Evolutionary conservation across 805 yeast species (phyloP).

Genomic region (Lipomyces yamanashiensis): DNA sequence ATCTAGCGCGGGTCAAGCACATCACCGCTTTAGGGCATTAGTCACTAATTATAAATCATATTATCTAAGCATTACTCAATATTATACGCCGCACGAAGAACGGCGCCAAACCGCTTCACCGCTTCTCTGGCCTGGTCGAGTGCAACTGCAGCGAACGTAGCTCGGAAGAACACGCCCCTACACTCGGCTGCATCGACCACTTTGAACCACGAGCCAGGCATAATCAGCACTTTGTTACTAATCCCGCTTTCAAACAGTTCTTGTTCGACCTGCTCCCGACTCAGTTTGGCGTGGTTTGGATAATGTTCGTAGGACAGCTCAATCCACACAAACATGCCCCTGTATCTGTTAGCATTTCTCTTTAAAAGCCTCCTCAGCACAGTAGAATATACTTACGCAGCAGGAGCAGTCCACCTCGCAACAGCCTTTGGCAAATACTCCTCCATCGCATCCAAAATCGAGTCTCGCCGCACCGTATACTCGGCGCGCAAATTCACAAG

Average conservation of each 20-base stretch:
- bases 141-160: constrained; percentile 52
- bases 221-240: constrained; percentile 45
- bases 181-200: constrained; percentile 32
- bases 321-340: constrained; percentile 83
- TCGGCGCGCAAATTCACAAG: constrained; percentile 71
- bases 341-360: not conserved
- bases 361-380: not conserved
- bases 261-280: constrained; percentile 43
- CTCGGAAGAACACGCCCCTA: constrained; percentile 47
- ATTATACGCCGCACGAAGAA: constrained; percentile 40
- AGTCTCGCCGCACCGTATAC: constrained; percentile 87
- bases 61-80: not conserved
- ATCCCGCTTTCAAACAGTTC: constrained; percentile 45
- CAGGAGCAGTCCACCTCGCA: constrained; percentile 49
- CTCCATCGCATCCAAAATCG: constrained; percentile 74
- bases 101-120: constrained; percentile 45
- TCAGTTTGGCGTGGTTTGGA: constrained; percentile 54
- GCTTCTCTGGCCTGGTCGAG: constrained; percentile 45
- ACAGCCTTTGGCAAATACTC: constrained; percentile 57
- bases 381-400: constrained; percentile 54
- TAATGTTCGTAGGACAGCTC: constrained; percentile 75
- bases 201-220: constrained; percentile 52
- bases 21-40: not conserved
- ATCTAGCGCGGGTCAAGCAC: not conserved
- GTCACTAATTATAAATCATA: not conserved